phyloP scores from a whole-genome alignment of 352 stramenopile genomes.

The Phytophthora boehmeriae region DNA sequence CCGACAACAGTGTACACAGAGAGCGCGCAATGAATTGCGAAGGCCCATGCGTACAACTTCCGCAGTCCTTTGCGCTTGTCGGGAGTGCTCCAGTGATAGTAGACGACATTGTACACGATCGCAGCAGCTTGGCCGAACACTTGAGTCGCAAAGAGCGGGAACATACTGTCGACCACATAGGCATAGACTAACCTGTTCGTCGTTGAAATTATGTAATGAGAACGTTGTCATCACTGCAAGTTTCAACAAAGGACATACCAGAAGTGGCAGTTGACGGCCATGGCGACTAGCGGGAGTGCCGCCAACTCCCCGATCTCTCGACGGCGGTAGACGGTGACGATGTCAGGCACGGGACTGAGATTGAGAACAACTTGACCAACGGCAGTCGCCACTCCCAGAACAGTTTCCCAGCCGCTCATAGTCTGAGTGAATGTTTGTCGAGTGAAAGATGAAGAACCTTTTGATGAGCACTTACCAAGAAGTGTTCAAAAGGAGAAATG shows the following conservation, averaged over 20 bases:
- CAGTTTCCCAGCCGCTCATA: conserved; percentile 21
- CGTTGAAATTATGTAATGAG: background rate
- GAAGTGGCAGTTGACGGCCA: conserved; percentile 30
- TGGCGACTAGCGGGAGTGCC: conserved; percentile 19
- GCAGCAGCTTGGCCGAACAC: conserved; percentile 22
- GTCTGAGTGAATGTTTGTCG: conserved; percentile 4
- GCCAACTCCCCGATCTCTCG: conserved; percentile 21
- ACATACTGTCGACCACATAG: conserved; percentile 27
- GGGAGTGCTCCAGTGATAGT: conserved; percentile 17
- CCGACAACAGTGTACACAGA: conserved; percentile 45
- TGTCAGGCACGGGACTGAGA: conserved; percentile 27
- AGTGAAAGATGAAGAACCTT: too few species aligned
- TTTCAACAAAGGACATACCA: conserved; percentile 17
- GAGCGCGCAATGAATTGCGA: conserved; percentile 18
- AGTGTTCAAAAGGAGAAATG: background rate
- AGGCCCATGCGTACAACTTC: conserved; percentile 12
- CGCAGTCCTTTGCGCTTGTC: conserved; percentile 18
- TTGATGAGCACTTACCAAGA: background rate
- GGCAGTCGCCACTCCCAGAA: conserved; percentile 22
- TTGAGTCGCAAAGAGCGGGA: conserved; percentile 32
- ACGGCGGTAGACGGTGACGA: conserved; percentile 13
- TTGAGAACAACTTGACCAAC: conserved; percentile 21
- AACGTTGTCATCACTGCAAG: background rate
- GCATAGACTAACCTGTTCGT: conserved; percentile 28
- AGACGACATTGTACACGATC: conserved; percentile 24